These are phyloP conservation scores for Apophysomyces variabilis DNA, from an alignment of 371 early-diverging fungal species.

Conservation along the genomic window DNA sequence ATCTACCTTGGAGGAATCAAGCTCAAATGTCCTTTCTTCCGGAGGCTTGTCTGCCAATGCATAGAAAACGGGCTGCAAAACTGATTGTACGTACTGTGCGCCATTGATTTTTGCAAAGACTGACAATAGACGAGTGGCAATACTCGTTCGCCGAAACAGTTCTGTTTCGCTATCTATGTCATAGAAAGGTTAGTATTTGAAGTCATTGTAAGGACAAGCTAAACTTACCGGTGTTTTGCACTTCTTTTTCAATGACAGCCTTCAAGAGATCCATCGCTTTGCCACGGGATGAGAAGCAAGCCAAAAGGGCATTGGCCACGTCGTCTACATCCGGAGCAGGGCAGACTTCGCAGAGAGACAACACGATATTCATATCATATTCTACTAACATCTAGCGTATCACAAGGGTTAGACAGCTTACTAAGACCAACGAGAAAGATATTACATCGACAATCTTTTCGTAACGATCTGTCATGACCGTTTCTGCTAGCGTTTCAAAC, in stretches of 20 bases:
- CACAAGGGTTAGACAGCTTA: background rate
- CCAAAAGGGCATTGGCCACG: slow-evolving; percentile 69
- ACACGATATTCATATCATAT: slow-evolving; percentile 66
- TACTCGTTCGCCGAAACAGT: slow-evolving; percentile 88
- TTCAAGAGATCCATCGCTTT: slow-evolving; percentile 72
- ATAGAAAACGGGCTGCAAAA: slow-evolving; percentile 74
- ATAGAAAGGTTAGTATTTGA: no score
- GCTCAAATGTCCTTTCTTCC: slow-evolving; percentile 62
- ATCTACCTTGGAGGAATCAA: slow-evolving; percentile 79
- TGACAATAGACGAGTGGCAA: slow-evolving; percentile 86
- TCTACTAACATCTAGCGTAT: slow-evolving; percentile 52
- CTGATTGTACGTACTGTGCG: slow-evolving; percentile 75
- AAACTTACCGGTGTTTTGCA: slow-evolving; percentile 67
- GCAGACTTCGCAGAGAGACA: slow-evolving; percentile 83
- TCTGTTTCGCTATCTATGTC: slow-evolving; percentile 72
- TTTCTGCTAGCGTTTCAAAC: slow-evolving; percentile 78
- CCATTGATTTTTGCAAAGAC: slow-evolving; percentile 79
- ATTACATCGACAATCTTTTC: slow-evolving; percentile 68
- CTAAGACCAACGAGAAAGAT: slow-evolving; percentile 4
- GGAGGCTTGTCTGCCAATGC: slow-evolving; percentile 50
- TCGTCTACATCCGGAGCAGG: slow-evolving; percentile 85
- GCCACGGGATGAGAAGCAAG: slow-evolving; percentile 77
- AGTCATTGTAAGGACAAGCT: background rate
- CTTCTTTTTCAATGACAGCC: slow-evolving; percentile 78
- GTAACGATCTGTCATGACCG: slow-evolving; percentile 69